Conservation (phyloP, 78 protist genomes). For the Dictyostelium brefeldianum region DNA sequence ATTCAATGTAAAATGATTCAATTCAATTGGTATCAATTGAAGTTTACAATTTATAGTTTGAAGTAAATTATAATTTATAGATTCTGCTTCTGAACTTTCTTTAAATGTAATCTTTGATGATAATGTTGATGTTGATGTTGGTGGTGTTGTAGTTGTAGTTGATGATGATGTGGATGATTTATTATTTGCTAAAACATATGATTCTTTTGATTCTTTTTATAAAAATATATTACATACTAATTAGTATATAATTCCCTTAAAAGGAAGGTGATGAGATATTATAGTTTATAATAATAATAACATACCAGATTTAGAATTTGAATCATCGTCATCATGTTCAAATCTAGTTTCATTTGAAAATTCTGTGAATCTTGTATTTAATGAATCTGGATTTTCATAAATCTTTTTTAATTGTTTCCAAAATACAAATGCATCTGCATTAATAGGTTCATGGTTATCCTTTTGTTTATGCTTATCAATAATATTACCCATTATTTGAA, state of each 20-base stretch:
- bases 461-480: conserved; percentile 9
- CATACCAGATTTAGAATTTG: neutral
- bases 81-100: conserved; percentile 23
- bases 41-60: conserved; percentile 67
- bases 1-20: conserved; percentile 65
- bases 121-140: neutral
- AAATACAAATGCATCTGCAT: conserved; percentile 78
- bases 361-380: conserved; percentile 17
- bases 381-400: conserved; percentile 35
- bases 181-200: conserved; percentile 19
- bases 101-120: conserved; percentile 21
- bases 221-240: neutral
- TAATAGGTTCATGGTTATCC: conserved; percentile 18
- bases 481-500: conserved; percentile 23
- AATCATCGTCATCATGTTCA: neutral
- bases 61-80: conserved; percentile 15
- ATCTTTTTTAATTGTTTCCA: conserved; percentile 41
- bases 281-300: neutral
- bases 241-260: neutral
- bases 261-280: neutral
- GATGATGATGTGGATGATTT: conserved; percentile 25
- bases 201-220: conserved; percentile 20
- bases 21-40: conserved; percentile 61
- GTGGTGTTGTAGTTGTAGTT: neutral
- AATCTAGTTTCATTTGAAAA: neutral